Evolutionary conservation across 2,329 filamentous ascomycete genomes (phyloP).

Genomic region (Scytalidium sp.): DNA sequence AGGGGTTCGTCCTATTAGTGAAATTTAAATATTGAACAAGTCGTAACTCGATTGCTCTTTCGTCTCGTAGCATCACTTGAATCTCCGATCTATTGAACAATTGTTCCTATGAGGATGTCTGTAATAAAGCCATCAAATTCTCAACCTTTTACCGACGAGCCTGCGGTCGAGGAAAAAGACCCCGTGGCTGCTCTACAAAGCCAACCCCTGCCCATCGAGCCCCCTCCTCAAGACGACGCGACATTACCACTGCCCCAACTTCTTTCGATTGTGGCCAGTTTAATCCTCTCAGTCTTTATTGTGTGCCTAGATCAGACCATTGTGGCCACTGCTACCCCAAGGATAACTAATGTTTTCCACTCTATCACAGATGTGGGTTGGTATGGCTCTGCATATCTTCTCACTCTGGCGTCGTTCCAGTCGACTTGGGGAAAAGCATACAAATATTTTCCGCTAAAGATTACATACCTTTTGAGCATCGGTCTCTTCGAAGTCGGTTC

Average conservation of each 20-base stretch:
- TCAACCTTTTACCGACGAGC: background rate
- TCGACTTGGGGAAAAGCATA: constrained; percentile 14
- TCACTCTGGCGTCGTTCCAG: constrained; percentile 33
- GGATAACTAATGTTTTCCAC: constrained; percentile 4
- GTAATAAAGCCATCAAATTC: background rate
- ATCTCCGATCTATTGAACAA: background rate
- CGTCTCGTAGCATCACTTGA: background rate
- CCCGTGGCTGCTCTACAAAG: background rate
- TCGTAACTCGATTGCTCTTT: background rate
- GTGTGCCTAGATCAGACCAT: constrained; percentile 39
- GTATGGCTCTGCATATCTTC: constrained; percentile 30
- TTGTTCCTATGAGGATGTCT: background rate
- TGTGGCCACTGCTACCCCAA: constrained; percentile 48
- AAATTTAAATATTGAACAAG: background rate
- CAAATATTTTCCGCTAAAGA: constrained; percentile 20
- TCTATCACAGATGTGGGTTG: constrained; percentile 20
- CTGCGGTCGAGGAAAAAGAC: background rate
- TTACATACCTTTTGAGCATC: constrained; percentile 13
- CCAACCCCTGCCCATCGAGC: background rate
- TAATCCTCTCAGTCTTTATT: constrained; percentile 10
- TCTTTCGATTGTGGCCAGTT: background rate
- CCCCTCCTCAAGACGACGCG: background rate
- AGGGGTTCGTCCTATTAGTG: background rate
- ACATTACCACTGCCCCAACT: background rate
- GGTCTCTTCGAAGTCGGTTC: constrained; percentile 26